These are phyloP conservation scores for Chlamydomonas reinhardtii DNA, from an alignment of 163 green algal genomes.

Conservation along the genomic window DNA sequence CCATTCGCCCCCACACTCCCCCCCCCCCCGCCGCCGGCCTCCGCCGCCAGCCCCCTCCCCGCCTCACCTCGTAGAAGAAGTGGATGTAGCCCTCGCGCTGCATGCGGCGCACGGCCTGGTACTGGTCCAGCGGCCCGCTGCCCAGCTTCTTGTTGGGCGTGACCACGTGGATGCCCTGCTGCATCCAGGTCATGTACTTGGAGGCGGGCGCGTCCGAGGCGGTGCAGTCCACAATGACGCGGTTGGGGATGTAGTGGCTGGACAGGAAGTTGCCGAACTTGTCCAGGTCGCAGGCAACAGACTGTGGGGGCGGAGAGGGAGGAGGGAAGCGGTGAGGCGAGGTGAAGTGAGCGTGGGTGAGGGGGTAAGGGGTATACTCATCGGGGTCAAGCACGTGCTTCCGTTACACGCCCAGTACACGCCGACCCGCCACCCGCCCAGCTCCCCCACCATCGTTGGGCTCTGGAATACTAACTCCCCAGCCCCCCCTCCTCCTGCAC, in stretches of 20 bases:
- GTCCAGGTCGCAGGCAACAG: constrained; percentile 52
- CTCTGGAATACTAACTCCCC: too few species aligned
- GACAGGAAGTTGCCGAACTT: constrained; percentile 58
- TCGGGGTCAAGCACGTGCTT: too few species aligned
- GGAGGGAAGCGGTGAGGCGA: neutral
- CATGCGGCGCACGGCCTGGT: constrained; percentile 83
- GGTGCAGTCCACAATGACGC: constrained; percentile 94
- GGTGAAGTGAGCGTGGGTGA: neutral
- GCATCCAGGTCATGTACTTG: constrained; percentile 90
- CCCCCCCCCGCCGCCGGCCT: too few species aligned
- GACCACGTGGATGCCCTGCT: constrained; percentile 94
- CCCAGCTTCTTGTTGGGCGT: constrained; percentile 99
- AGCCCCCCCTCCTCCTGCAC: neutral
- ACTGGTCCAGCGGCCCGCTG: constrained; percentile 84
- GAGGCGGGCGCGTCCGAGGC: constrained; percentile 82
- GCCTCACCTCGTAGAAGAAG: constrained; percentile 96
- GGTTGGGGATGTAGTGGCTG: constrained; percentile 90
- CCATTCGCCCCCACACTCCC: too few species aligned
- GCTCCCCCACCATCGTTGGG: too few species aligned
- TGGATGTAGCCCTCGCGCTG: constrained; percentile 94
- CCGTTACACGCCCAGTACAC: too few species aligned
- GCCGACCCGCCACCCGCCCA: too few species aligned
- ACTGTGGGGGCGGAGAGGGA: neutral
- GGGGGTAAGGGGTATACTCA: neutral
- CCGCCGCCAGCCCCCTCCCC: neutral